Evolutionary conservation across 2,329 filamentous ascomycete species (phyloP), one percentile per base, ranked within the genome.

Genomic region (Zymoseptoria brevis): DNA sequence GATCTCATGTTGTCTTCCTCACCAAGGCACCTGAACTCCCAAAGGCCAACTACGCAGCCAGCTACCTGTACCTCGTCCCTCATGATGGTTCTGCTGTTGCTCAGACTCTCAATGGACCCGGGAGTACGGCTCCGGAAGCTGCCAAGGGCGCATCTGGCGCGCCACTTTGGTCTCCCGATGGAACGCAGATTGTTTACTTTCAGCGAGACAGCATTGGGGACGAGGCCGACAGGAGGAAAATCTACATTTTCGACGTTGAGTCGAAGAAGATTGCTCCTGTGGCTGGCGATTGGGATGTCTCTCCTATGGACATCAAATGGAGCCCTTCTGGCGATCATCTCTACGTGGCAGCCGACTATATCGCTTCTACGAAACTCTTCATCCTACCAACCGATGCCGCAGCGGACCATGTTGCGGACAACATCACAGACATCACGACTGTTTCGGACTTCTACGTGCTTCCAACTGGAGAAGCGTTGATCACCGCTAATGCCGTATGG

Each of bases 41-140:
- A 53, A 67, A 67, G 50, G 66, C 63, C n/a, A 64, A 65, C 50
- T 59, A 62, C 53, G 65, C 65, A 1, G 61, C 64, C 26, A 66
- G 61, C 59, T 67, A 68, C 52, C 53, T 68, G 19, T 68, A 68
- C 29, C 48, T 68, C 2, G 66, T 68, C 2, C 65, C 65, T 54
- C 66, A 68, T 51, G 64, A 68, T 59, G 66, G 66, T 2, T 67
- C 65, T 11, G 61, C 66, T 21, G 62, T 64, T 2, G 62, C 66
- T 2, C 56, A 57, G 56, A 54, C 58, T 13, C 60, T 68, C n/a
- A 68, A 68, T 57, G 66, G 66, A 13, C 66, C 66, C 3, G 59
- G 58, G 21, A 67, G 62, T 52, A 65, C 56, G 35, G 66, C 65
- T 11, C 65, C 66, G 4, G 61, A 60, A 22, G 53, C 60, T 29